Evolutionary conservation across 805 yeast species (phyloP), one percentile per base, ranked within the genome.

Genomic region (Candida khao-thaluensis): DNA sequence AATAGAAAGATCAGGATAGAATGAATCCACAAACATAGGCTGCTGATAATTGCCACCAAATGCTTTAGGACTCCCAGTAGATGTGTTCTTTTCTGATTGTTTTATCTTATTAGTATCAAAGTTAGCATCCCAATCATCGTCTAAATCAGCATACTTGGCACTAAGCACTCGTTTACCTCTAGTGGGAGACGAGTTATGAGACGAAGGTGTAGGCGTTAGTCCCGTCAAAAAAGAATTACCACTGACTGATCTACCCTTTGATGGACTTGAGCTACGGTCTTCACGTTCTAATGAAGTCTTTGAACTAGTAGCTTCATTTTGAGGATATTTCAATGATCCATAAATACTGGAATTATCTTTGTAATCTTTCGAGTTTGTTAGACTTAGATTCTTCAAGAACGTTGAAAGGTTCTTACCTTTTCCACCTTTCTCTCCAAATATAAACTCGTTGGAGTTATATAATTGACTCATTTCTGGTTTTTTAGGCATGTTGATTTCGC

Each of bases 101-200:
- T 33, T 30, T 6, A 12, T 7, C 4, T 17, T 18, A n/a, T 15
- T 14, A 7, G 42, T 44, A 30, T 80, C 82, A 9, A 91, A 49
- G 14, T 62, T 71, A 14, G 77, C 95, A 58, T 88, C 91, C 96
- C 96, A 89, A 60, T 88, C 96, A 50, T 85, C 95, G 57, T 89
- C 96, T 41, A 82, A 65, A 55, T 89, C 95, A 30, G 79, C 68
- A 54, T 82, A 83, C 41, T 52, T 48, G n/a, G 50, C 43, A 39
- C 39, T 58, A 16, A 21, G 48, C 39, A 31, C 32, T 44, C 41
- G 23, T 31, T 34, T 46, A 14, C 30, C 24, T 26, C 17, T 40
- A 20, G 33, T 40, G 4, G 45, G 47, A 2, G 42, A 40, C 10
- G 23, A 28, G 11, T 35, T 38, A 15, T 21, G 23, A 14, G 4